These are phyloP conservation scores for Stylosanthes scabra DNA, from an alignment of 331 rosid genomes.

Conservation along the genomic window DNA sequence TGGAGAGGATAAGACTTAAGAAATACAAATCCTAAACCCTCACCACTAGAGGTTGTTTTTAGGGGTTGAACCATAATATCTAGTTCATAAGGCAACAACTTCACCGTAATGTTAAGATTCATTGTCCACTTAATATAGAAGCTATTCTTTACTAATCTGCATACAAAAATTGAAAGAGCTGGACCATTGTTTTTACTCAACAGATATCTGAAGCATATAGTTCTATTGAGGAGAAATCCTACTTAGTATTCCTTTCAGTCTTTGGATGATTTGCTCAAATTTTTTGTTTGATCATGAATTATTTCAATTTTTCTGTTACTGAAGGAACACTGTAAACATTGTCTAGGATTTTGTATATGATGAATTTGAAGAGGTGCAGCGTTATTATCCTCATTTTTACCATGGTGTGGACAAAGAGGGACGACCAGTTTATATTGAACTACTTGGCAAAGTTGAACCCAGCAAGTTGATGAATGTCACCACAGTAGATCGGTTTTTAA, in stretches of 20 bases:
- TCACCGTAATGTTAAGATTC: too few relatives aligned
- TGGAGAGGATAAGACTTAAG: too few relatives aligned
- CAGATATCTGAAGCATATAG: slow-evolving; percentile 28
- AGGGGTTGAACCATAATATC: too few relatives aligned
- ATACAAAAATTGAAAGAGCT: slow-evolving; percentile 29
- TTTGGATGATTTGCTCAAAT: slow-evolving; percentile 31
- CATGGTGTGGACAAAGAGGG: slow-evolving; percentile 98
- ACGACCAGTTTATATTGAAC: slow-evolving; percentile 91
- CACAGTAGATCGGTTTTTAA: slow-evolving; percentile 81
- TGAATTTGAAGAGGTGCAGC: slow-evolving; percentile 84
- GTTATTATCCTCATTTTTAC: slow-evolving; percentile 89
- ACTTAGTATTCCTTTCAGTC: not conserved
- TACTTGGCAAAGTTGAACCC: slow-evolving; percentile 90
- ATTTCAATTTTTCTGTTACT: slow-evolving; percentile 36
- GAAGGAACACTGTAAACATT: slow-evolving; percentile 33
- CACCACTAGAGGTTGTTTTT: too few relatives aligned
- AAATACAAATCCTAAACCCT: too few relatives aligned
- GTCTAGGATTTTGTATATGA: slow-evolving; percentile 75
- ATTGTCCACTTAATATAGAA: slow-evolving; percentile 17
- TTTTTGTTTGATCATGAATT: slow-evolving; percentile 25
- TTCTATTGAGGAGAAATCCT: slow-evolving; percentile 28
- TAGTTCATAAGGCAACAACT: too few relatives aligned
- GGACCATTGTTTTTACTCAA: slow-evolving; percentile 29
- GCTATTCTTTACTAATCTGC: slow-evolving; percentile 1
- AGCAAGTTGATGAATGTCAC: slow-evolving; percentile 86